Base-by-base conservation (phyloP, 2,329 filamentous ascomycete genomes). In the Tothia fuscella region DNA sequence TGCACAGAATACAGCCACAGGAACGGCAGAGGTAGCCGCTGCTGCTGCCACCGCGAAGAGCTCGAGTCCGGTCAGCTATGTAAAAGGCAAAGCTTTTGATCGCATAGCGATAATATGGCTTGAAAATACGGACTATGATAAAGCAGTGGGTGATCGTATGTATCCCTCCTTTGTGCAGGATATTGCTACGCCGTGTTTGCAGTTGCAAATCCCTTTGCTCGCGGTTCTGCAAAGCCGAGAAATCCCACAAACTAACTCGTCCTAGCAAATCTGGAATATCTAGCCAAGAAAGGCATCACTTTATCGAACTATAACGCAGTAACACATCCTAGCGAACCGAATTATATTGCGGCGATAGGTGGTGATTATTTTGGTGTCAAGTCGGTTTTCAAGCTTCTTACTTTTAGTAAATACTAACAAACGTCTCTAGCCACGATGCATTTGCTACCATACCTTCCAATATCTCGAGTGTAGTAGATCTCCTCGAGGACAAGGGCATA, bases 281-380 rank as follows among this genome's bases (percentile, higher is more conserved):
- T 82, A 17, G 74, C 76, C 9, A 60, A 64, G 46, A 68, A 74
- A 57, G 80, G 80, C 39, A 74, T 85, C 48, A 71, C 68, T 4
- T 64, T 85, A 22, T 66, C 63, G 36, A 67, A 66, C 49, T 61
- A 65, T 50, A 65, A 62, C 45, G 80, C 68, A 16, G 62, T 82
- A 29, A 84, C 80, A 2, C 81, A 87, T 52, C 80, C 82, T 1
- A 80, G 74, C 0, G 71, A 86, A 65, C 82, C 82, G 16, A 88
- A 88, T 65, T 88, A 88, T 57, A 71, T 78, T 44, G 76, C 81
- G 3, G 58, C 74, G 1, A 71, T 80, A 34, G 74, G 72, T 82
- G 41, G 82, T 41, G 81, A 85, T 59, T 79, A 80, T 59, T 84
- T 82, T 50, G 82, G 82, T 48, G 77, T 85, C 60, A 64, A 70